Conservation (phyloP, 2,329 filamentous ascomycete genomes). For the Fusarium beomiforme region DNA sequence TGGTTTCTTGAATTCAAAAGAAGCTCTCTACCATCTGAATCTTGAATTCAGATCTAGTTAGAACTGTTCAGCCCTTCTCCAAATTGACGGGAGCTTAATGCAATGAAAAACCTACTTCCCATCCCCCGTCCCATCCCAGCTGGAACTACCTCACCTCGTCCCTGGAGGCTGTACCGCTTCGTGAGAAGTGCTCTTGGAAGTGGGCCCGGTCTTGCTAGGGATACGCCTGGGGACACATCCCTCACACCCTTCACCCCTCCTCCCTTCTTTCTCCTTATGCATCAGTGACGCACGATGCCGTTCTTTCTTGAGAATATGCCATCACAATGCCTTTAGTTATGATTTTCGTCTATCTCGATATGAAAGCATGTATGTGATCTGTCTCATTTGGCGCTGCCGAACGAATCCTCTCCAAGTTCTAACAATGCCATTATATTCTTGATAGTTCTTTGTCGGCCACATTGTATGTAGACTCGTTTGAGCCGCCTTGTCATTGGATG, state of each 20-base stretch:
- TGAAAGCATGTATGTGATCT: constrained; percentile 12
- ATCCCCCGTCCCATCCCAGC: neutral
- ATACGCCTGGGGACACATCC: neutral
- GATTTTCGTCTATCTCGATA: constrained; percentile 23
- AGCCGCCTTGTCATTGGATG: neutral
- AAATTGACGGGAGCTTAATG: constrained; percentile 10
- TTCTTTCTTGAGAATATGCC: constrained; percentile 15
- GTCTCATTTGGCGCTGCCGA: constrained; percentile 9
- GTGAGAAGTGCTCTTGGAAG: neutral
- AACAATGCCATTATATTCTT: constrained; percentile 4
- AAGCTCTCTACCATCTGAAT: constrained; percentile 4
- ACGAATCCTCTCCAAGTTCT: neutral
- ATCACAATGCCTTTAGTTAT: constrained; percentile 5
- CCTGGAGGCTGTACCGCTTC: neutral
- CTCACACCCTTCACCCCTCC: constrained; percentile 4
- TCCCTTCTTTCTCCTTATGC: constrained; percentile 8
- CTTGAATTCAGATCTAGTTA: neutral
- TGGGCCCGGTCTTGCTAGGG: neutral
- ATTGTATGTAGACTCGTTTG: neutral
- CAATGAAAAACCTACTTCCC: neutral
- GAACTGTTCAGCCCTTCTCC: constrained; percentile 1
- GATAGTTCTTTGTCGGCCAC: neutral
- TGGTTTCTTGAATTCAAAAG: constrained; percentile 1
- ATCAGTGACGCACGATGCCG: constrained; percentile 23
- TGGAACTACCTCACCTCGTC: constrained; percentile 8